Evolutionary conservation across 768 basidiomycete genomes (phyloP).

Genomic region (Boletus rex-veris): DNA sequence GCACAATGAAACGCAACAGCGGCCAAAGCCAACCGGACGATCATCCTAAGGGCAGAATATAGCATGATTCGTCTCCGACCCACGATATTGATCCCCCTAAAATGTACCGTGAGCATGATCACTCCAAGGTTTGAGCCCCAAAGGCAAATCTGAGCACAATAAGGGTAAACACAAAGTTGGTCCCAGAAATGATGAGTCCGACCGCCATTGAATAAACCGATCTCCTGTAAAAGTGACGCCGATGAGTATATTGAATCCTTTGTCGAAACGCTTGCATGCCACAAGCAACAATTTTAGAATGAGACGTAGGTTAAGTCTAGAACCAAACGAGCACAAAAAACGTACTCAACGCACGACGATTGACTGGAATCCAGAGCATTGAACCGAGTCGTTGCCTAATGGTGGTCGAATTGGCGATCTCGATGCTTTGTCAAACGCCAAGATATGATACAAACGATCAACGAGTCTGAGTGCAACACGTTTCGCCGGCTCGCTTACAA

Average conservation of each 20-base stretch:
- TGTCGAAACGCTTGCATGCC: constrained; percentile 84
- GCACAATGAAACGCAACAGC: constrained; percentile 58
- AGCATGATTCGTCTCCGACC: constrained; percentile 71
- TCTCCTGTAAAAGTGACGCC: constrained; percentile 73
- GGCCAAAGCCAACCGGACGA: constrained; percentile 59
- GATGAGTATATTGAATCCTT: constrained; percentile 83
- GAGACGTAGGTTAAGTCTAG: not conserved
- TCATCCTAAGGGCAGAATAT: constrained; percentile 69
- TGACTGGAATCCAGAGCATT: constrained; percentile 53
- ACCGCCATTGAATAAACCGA: constrained; percentile 86
- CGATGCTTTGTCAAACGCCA: constrained; percentile 61
- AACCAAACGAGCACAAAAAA: not conserved
- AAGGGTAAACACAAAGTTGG: constrained; percentile 76
- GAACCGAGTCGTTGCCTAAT: constrained; percentile 53
- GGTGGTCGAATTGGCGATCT: constrained; percentile 59
- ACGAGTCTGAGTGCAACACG: not conserved
- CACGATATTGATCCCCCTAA: constrained; percentile 55
- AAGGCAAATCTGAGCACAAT: constrained; percentile 56
- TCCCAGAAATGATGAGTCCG: constrained; percentile 72
- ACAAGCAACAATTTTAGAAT: constrained; percentile 50
- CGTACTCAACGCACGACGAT: constrained; percentile 70
- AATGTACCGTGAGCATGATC: not conserved
- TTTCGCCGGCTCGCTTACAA: constrained; percentile 31
- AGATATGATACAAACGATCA: not conserved
- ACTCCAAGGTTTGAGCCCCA: not conserved